Conservation (phyloP, 495 filamentous ascomycete species). For the Xylaria nigripes region DNA sequence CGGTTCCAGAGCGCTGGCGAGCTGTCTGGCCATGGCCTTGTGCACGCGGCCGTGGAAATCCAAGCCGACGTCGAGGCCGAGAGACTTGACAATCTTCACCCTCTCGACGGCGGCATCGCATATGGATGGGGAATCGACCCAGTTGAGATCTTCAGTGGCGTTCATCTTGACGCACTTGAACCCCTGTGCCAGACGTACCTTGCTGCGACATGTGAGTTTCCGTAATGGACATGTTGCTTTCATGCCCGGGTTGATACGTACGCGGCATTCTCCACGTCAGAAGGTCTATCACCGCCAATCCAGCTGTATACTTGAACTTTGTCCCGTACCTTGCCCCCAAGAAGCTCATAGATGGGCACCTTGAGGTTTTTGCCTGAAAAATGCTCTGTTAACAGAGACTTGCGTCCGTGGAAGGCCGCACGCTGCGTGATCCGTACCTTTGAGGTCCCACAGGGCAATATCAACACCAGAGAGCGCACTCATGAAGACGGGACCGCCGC, state of each 20-base stretch:
- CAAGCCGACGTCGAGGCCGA: constrained; percentile 60
- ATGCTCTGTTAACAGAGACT: background rate
- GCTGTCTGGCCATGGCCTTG: constrained; percentile 72
- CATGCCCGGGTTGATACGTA: constrained; percentile 21
- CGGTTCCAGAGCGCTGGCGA: constrained; percentile 63
- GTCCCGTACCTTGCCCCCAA: constrained; percentile 65
- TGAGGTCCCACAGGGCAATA: constrained; percentile 75
- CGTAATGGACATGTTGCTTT: background rate
- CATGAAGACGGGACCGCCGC: constrained; percentile 74
- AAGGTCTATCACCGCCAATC: constrained; percentile 70
- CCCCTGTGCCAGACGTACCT: constrained; percentile 58
- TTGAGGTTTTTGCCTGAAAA: constrained; percentile 40
- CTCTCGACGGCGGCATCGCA: constrained; percentile 56
- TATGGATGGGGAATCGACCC: constrained; percentile 62
- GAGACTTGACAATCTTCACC: constrained; percentile 57
- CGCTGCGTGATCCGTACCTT: constrained; percentile 23
- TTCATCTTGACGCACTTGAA: constrained; percentile 73
- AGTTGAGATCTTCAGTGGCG: constrained; percentile 65
- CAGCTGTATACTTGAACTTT: constrained; percentile 69
- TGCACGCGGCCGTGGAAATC: constrained; percentile 73
- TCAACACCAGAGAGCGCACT: constrained; percentile 68
- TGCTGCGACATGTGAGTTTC: constrained; percentile 23
- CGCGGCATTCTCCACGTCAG: constrained; percentile 56
- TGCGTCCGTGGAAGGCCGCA: no score
- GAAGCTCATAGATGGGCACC: constrained; percentile 61